Conservation (phyloP, 371 early-diverging fungal genomes). For the Mortierella sp. region DNA sequence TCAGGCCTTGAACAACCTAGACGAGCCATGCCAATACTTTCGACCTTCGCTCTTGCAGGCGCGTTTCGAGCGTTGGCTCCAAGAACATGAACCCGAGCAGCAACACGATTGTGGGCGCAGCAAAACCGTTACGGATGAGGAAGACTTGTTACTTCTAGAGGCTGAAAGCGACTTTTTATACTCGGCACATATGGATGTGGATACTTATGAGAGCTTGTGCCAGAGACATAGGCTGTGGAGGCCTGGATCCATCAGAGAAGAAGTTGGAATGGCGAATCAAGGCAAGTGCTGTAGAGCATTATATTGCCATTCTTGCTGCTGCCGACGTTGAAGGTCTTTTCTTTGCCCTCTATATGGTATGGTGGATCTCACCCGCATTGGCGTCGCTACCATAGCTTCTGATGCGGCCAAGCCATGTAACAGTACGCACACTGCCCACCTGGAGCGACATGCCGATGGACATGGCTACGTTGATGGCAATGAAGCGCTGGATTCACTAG, state of each 20-base stretch:
- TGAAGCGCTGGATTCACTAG: no score
- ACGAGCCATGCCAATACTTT: not conserved
- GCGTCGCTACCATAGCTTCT: no score
- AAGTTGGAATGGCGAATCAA: no score
- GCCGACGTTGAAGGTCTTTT: no score
- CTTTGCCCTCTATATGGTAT: no score
- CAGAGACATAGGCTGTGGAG: not conserved
- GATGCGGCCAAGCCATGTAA: no score
- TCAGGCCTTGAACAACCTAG: not conserved
- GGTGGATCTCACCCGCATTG: no score
- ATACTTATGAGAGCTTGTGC: slow-evolving; percentile 8
- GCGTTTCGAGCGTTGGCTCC: slow-evolving; percentile 11
- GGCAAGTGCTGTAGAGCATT: no score
- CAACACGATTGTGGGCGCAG: not conserved
- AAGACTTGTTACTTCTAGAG: slow-evolving; percentile 6
- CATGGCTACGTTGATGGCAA: not conserved
- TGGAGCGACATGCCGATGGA: not conserved
- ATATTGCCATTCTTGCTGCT: no score
- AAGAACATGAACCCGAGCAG: not conserved
- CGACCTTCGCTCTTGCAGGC: slow-evolving; percentile 12
- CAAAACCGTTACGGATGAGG: not conserved
- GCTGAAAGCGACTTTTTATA: slow-evolving; percentile 12
- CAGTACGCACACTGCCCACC: not conserved
- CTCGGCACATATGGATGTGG: not conserved
- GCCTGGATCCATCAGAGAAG: not conserved